Conservation (phyloP, 140 eudicot genomes). For the Bidens hawaiensis region DNA sequence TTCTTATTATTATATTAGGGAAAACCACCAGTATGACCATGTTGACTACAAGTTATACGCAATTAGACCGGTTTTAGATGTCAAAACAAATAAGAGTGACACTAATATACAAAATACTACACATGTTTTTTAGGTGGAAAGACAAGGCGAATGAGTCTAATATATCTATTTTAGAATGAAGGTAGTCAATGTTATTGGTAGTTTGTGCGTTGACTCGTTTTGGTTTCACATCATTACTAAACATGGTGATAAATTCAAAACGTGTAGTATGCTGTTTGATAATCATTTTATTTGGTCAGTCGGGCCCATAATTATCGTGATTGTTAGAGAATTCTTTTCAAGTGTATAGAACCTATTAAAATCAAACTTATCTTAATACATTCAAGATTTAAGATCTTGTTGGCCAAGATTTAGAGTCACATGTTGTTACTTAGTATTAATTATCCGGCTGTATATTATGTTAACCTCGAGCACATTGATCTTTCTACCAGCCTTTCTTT, state of each 20-base stretch:
- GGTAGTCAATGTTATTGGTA: background rate
- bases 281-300: background rate
- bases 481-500: background rate
- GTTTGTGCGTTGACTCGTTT: background rate
- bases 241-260: background rate
- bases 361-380: background rate
- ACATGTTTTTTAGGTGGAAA: no score
- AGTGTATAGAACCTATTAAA: no score
- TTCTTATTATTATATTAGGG: no score
- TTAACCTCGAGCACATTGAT: background rate
- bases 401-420: background rate
- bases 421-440: background rate
- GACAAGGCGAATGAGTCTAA: background rate
- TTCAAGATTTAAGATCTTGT: background rate
- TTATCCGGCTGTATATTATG: background rate
- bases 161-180: background rate
- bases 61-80: background rate
- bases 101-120: no score
- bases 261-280: background rate
- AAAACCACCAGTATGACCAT: background rate
- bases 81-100: background rate
- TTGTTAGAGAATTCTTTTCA: background rate
- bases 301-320: background rate
- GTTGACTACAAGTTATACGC: background rate
- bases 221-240: background rate